phyloP scores from a whole-genome alignment of 108 stramenopile species.

The Conticribra guillardii region DNA sequence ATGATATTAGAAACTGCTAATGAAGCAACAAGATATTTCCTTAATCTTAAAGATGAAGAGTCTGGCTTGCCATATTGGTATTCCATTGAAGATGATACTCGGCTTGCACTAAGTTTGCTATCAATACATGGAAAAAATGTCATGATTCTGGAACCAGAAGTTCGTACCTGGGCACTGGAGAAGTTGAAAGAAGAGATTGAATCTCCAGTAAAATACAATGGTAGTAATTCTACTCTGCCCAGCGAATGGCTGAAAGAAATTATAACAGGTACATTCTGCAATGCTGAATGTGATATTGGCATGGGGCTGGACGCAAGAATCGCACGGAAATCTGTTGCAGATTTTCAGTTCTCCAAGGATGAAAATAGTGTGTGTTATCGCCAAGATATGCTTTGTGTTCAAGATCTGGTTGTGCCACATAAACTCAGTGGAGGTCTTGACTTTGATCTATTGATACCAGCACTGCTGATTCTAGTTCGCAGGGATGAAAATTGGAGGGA shows the following conservation, averaged over 20 bases:
- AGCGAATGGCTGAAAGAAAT: constrained; percentile 66
- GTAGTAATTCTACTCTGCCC: constrained; percentile 30
- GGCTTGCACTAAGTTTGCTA: constrained; percentile 58
- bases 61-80: constrained; percentile 62
- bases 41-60: constrained; percentile 66
- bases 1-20: constrained; percentile 61
- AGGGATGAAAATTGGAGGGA: constrained; percentile 58
- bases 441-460: constrained; percentile 77
- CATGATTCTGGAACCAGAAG: constrained; percentile 66
- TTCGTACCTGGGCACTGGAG: constrained; percentile 65
- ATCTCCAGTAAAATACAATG: constrained; percentile 6
- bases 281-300: constrained; percentile 69
- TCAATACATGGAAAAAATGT: constrained; percentile 59
- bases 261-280: constrained; percentile 53
- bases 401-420: constrained; percentile 29
- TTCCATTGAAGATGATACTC: constrained; percentile 67
- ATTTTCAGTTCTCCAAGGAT: background rate
- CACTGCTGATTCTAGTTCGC: constrained; percentile 56
- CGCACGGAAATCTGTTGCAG: background rate
- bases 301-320: constrained; percentile 19
- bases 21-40: constrained; percentile 52
- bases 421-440: constrained; percentile 61
- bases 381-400: constrained; percentile 28
- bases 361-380: constrained; percentile 40
- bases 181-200: constrained; percentile 47